These are phyloP conservation scores for Allium cepa DNA, from an alignment of 106 monocot genomes.

Conservation along the genomic window DNA sequence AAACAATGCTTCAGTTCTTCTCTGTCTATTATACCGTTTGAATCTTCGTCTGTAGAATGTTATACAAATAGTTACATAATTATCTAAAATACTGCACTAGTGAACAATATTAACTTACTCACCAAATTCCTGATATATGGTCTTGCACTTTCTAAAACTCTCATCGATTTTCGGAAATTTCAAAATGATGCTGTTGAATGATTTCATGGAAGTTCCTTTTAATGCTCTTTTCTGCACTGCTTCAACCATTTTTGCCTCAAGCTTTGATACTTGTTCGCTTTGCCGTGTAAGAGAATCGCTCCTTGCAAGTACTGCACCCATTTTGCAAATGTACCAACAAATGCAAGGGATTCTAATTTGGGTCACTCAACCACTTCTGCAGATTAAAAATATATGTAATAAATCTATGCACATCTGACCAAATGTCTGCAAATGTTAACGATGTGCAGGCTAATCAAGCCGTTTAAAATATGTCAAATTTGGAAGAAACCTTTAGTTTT, in stretches of 20 bases:
- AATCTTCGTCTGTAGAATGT: slow-evolving; percentile 71
- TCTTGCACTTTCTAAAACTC: slow-evolving; percentile 77
- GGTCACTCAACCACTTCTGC: too few relatives aligned
- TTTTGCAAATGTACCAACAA: neutral
- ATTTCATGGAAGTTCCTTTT: slow-evolving; percentile 55
- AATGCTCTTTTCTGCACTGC: slow-evolving; percentile 56
- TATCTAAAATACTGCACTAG: neutral
- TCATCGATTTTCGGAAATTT: slow-evolving; percentile 88
- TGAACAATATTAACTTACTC: neutral
- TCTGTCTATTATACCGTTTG: slow-evolving; percentile 78
- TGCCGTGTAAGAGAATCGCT: slow-evolving; percentile 15
- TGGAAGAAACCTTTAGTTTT: too few relatives aligned
- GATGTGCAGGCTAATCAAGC: too few relatives aligned
- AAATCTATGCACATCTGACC: too few relatives aligned
- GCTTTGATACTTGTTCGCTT: slow-evolving; percentile 39
- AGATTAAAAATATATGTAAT: too few relatives aligned
- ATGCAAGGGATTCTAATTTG: too few relatives aligned
- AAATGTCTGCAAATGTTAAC: too few relatives aligned
- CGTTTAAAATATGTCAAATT: too few relatives aligned
- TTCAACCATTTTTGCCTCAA: slow-evolving; percentile 81
- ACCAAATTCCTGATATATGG: slow-evolving; percentile 79
- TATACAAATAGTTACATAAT: neutral
- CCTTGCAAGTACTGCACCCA: slow-evolving; percentile 40
- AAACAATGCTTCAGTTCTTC: slow-evolving; percentile 81
- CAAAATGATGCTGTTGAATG: slow-evolving; percentile 71